Conservation (phyloP, 208 protist species). For the Leishmania mexicana region DNA sequence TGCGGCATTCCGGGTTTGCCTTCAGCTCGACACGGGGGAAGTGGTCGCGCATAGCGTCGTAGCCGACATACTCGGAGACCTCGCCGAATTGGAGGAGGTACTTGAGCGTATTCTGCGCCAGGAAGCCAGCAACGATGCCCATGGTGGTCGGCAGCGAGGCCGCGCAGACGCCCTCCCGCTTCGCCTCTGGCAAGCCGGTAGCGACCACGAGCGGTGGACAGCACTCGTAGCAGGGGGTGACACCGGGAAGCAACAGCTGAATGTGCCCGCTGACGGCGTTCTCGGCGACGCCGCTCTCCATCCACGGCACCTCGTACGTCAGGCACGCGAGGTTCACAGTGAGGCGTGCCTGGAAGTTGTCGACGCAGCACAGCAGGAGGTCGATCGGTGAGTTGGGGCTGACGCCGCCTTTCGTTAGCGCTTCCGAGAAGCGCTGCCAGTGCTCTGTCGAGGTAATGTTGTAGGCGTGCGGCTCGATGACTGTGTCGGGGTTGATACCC, state of each 20-base stretch:
- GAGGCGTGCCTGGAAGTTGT: slow-evolving; percentile 97
- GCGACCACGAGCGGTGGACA: slow-evolving; percentile 94
- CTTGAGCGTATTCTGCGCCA: slow-evolving; percentile 97
- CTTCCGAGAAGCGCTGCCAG: slow-evolving; percentile 88
- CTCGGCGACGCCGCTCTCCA: slow-evolving; percentile 97
- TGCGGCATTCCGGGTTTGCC: slow-evolving; percentile 93
- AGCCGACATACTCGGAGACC: slow-evolving; percentile 94
- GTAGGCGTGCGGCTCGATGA: slow-evolving; percentile 90
- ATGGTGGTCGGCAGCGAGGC: slow-evolving; percentile 98
- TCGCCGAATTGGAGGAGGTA: slow-evolving; percentile 93
- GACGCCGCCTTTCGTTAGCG: slow-evolving; percentile 66
- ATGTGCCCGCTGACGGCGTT: slow-evolving; percentile 98
- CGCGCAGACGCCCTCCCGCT: slow-evolving; percentile 97
- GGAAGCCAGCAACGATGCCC: slow-evolving; percentile 95
- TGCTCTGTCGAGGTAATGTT: slow-evolving; percentile 94
- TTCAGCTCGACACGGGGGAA: slow-evolving; percentile 93
- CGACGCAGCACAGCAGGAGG: slow-evolving; percentile 96
- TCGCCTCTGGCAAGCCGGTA: slow-evolving; percentile 89
- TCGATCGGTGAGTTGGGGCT: slow-evolving; percentile 60
- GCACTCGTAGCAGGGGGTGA: slow-evolving; percentile 93
- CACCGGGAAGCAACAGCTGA: slow-evolving; percentile 94
- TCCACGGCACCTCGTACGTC: slow-evolving; percentile 90
- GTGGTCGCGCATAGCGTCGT: slow-evolving; percentile 95
- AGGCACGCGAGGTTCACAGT: slow-evolving; percentile 96
- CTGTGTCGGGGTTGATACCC: slow-evolving; percentile 97